Evolutionary conservation across 129 eudicot genomes (phyloP).

Genomic region (Chrysanthemum makinoi): DNA sequence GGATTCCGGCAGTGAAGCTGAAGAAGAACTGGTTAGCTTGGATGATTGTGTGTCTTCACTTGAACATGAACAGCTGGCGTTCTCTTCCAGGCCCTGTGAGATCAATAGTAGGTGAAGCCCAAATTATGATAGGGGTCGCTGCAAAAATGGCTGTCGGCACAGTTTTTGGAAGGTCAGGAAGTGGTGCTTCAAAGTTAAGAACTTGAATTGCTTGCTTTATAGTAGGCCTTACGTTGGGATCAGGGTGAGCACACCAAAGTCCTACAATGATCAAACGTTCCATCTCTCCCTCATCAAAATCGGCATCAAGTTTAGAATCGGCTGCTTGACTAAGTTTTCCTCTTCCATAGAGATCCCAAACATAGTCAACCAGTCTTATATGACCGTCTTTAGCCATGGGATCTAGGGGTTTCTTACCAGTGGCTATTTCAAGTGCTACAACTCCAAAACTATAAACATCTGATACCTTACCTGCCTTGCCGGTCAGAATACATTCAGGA

Average conservation of each 20-base stretch:
- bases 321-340: constrained; percentile 31
- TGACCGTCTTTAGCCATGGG: constrained; percentile 13
- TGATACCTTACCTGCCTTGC: constrained; percentile 45
- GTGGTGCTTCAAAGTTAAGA: constrained; percentile 43
- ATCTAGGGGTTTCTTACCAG: constrained; percentile 36
- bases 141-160: constrained; percentile 31
- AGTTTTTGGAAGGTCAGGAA: constrained; percentile 31
- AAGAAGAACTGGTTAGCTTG: constrained; percentile 25
- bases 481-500: constrained; percentile 43
- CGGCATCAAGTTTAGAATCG: constrained; percentile 34
- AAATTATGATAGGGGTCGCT: constrained; percentile 9
- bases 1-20: constrained; percentile 19
- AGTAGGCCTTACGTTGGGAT: constrained; percentile 40
- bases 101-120: constrained; percentile 20
- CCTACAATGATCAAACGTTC: constrained; percentile 41
- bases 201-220: constrained; percentile 47
- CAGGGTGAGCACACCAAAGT: constrained; percentile 55
- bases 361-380: constrained; percentile 28
- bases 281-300: constrained; percentile 31
- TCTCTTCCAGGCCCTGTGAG: background rate
- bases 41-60: constrained; percentile 7
- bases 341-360: constrained; percentile 45
- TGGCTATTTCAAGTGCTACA: constrained; percentile 42
- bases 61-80: background rate
- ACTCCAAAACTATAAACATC: constrained; percentile 59